A percentile compares a stretch with the other conserved stretches of the same genome.
phyloP scores from a whole-genome alignment of 2,329 filamentous ascomycete species.

The Aspergillus sp. region DNA sequence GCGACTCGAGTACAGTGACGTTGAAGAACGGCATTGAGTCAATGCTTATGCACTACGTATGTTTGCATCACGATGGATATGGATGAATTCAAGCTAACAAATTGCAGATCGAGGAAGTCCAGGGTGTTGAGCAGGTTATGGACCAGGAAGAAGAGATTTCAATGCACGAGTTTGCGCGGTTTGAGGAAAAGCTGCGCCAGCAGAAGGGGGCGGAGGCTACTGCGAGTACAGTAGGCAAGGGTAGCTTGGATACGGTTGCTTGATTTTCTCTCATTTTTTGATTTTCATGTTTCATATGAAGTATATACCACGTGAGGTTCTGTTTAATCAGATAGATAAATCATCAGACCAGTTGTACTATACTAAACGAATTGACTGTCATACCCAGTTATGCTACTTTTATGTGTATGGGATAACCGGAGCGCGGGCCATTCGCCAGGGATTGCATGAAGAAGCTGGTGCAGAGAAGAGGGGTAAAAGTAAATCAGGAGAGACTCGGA shows the following conservation, averaged over 20 bases:
- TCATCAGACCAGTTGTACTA: too few relatives aligned
- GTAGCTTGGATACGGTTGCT: constrained; percentile 47
- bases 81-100: constrained; percentile 12
- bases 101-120: constrained; percentile 82
- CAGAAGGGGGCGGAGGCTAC: constrained; percentile 49
- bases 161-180: constrained; percentile 81
- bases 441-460: too few relatives aligned
- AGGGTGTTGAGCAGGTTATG: constrained; percentile 82
- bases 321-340: background rate
- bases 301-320: background rate
- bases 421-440: too few relatives aligned
- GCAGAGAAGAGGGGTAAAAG: background rate
- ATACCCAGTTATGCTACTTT: too few relatives aligned
- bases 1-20: constrained; percentile 93
- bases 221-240: constrained; percentile 45
- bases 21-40: constrained; percentile 97
- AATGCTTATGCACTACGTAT: constrained; percentile 94
- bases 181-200: constrained; percentile 73
- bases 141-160: constrained; percentile 89
- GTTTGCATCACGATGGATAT: constrained; percentile 29
- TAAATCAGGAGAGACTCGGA: background rate
- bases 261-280: constrained; percentile 9
- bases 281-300: background rate
- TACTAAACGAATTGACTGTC: too few relatives aligned
- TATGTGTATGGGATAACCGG: too few relatives aligned